Base-by-base conservation (phyloP, 2,329 filamentous ascomycete species). In the Colletotrichum zoysiae region DNA sequence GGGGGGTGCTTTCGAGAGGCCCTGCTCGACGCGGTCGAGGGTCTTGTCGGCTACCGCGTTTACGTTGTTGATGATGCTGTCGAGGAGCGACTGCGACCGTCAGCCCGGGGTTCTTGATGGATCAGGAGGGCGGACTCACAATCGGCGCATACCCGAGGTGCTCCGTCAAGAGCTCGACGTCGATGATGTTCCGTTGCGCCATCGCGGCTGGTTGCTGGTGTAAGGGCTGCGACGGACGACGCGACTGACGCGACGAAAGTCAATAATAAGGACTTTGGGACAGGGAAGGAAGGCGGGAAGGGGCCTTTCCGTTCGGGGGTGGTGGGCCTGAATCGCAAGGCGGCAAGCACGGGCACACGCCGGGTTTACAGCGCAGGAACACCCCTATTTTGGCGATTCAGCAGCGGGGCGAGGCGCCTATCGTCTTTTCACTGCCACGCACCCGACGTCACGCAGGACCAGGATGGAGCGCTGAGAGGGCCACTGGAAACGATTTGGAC, bases 11-110 rank as follows among this genome's bases (percentile, higher is more conserved):
- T 88, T 88, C 60, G 94, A 86, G 26, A 99, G 90, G 1, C 94
- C 93, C 67, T 90, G 89, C 82, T 98, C 96, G 75, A 98, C 91
- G 73, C 93, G 94, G 78, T 94, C 93, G 78, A 97, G 91, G 65
- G 94, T 95, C 81, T 92, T 92, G 82, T 97, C 96, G 78, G 96
- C 92, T 77, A 98, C 89, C 78, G 95, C 93, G 85, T 98, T 99
- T 81, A 98, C 91, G 67, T 92, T 93, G 86, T 98, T 98, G 85
- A 98, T 97, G 77, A 98, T 95, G 83, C 98, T 95, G 89, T 99
- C 96, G 78, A 99, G 92, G 53, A 99, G 90, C 73, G 93, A 93
- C 95, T 97, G 78, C 35, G 55, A 23, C 16, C 50, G 46, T 40
- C 55, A 56, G 63, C 75, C 67, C 48, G 20, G 8, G 7, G 35